Percentiles rank a stretch among this genome's conserved stretches.
phyloP scores from a whole-genome alignment of 2,329 filamentous ascomycete species.

The Calycina herbarum region DNA sequence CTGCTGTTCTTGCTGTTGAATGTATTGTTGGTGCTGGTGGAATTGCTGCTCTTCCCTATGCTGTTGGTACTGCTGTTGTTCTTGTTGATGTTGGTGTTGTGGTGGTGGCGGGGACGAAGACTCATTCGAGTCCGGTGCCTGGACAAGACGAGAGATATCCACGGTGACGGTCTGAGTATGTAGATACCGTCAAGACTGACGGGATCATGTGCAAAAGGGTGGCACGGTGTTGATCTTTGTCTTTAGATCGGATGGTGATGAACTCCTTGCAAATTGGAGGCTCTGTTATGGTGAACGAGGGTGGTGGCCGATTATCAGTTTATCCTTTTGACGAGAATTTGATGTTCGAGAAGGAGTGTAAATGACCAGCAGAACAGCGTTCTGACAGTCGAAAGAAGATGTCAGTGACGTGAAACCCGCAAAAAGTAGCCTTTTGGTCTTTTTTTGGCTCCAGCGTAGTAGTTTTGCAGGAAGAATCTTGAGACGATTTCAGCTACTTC shows the following conservation, averaged over 20 bases:
- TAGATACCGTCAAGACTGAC: conserved; percentile 39
- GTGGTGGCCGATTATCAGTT: conserved; percentile 23
- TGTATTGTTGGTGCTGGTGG: conserved; percentile 32
- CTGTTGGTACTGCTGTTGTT: conserved; percentile 41
- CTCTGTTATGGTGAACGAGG: conserved; percentile 19
- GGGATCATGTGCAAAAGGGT: conserved; percentile 35
- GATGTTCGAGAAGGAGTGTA: conserved; percentile 23
- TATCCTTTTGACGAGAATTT: conserved; percentile 22
- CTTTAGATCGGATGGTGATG: conserved; percentile 17
- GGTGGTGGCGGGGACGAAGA: conserved; percentile 52
- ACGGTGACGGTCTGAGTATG: conserved; percentile 64
- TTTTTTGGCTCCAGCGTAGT: conserved; percentile 25
- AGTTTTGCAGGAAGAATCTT: conserved; percentile 33
- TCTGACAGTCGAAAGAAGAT: conserved; percentile 28
- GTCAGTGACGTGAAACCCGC: conserved; percentile 33
- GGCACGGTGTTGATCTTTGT: conserved; percentile 24
- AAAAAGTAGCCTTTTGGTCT: conserved; percentile 23
- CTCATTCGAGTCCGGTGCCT: conserved; percentile 73
- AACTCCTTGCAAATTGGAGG: conserved; percentile 23
- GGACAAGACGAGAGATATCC: conserved; percentile 92
- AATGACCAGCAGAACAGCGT: conserved; percentile 16
- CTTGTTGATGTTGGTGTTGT: conserved; percentile 24
- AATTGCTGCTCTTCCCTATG: conserved; percentile 23
- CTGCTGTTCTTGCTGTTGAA: conserved; percentile 10
- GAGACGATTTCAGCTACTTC: conserved; percentile 33